Conservation (phyloP, 2,329 filamentous ascomycete genomes). For the Colletotrichum costaricense region DNA sequence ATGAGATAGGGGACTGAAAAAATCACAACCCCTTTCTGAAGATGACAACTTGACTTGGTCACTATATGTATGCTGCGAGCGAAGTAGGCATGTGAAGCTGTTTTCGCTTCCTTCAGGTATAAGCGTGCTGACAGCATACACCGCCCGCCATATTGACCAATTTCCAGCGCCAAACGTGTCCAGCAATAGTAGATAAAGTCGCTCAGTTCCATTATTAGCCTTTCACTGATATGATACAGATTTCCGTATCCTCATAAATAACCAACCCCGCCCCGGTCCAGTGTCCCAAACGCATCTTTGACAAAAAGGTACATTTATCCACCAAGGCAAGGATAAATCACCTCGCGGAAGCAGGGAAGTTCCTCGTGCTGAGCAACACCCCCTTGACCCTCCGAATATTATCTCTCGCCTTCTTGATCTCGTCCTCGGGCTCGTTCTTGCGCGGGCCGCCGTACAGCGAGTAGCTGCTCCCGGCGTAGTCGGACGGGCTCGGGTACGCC, state of each 20-base stretch:
- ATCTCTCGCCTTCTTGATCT: conserved; percentile 77
- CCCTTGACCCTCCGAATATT: conserved; percentile 86
- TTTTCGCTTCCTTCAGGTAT: neutral
- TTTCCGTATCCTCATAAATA: neutral
- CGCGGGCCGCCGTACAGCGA: conserved; percentile 57
- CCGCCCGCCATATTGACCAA: no score
- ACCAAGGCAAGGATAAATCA: conserved; percentile 13
- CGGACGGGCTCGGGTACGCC: conserved; percentile 57
- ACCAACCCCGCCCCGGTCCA: neutral
- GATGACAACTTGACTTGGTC: neutral
- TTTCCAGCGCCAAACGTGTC: no score
- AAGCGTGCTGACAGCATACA: neutral
- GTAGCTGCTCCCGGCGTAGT: conserved; percentile 47
- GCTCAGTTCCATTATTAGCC: neutral
- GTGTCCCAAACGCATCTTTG: neutral
- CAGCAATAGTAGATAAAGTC: neutral
- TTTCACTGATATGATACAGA: neutral
- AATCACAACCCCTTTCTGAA: neutral
- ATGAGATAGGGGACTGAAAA: neutral
- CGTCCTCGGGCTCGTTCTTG: conserved; percentile 71
- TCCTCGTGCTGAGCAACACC: conserved; percentile 78
- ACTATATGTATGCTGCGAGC: neutral
- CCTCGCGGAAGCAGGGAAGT: conserved; percentile 68
- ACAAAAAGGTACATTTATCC: neutral
- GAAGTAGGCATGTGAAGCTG: neutral